phyloP scores from a whole-genome alignment of 2,329 filamentous ascomycete genomes.

The Emericellopsis atlantica region DNA sequence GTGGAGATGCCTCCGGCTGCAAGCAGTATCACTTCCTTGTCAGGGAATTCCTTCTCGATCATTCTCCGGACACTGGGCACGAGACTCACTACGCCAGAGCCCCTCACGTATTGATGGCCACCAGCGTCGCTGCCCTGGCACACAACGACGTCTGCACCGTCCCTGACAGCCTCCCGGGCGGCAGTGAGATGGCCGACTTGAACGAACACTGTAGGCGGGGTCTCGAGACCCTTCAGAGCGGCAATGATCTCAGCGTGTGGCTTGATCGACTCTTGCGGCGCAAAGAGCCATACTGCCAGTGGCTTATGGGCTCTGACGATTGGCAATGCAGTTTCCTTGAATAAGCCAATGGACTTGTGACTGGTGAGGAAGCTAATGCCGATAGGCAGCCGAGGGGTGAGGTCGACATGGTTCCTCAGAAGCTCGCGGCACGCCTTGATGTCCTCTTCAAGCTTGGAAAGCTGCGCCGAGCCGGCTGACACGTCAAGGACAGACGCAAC shows the following conservation, averaged over 20 bases:
- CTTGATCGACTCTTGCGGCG: slow-evolving; percentile 31
- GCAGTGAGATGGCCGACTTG: slow-evolving; percentile 49
- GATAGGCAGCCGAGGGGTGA: slow-evolving; percentile 37
- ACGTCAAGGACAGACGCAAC: background rate
- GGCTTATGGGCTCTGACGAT: slow-evolving; percentile 39
- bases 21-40: slow-evolving; percentile 25
- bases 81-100: slow-evolving; percentile 40
- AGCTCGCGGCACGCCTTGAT: slow-evolving; percentile 15
- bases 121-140: slow-evolving; percentile 53
- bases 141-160: slow-evolving; percentile 44
- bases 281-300: slow-evolving; percentile 56
- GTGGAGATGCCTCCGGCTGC: slow-evolving; percentile 50
- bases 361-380: slow-evolving; percentile 46
- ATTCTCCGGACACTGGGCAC: slow-evolving; percentile 43
- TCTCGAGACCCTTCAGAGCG: slow-evolving; percentile 14
- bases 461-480: background rate
- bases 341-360: slow-evolving; percentile 21
- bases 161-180: slow-evolving; percentile 32
- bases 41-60: slow-evolving; percentile 22
- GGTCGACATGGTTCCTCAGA: slow-evolving; percentile 11
- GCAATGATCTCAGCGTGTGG: slow-evolving; percentile 22
- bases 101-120: slow-evolving; percentile 45
- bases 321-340: slow-evolving; percentile 30
- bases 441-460: slow-evolving; percentile 15
- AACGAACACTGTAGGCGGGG: slow-evolving; percentile 38